Evolutionary conservation across 1,284 basidiomycete species (phyloP).

Genomic region (Cryptococcus depauperatus): DNA sequence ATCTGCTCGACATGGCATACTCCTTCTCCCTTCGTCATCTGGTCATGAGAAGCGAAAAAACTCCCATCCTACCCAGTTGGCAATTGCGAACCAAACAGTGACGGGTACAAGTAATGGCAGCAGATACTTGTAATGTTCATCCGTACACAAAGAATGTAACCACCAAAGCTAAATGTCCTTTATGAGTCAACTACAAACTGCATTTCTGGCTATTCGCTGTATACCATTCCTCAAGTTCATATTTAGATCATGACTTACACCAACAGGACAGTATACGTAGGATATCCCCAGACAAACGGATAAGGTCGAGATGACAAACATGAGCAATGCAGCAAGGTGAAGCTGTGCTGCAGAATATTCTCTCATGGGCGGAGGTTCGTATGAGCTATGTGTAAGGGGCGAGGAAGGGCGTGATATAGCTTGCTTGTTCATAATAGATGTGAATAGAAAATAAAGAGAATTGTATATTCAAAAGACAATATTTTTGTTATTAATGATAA

Average conservation of each 20-base stretch:
- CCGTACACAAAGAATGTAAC: slow-evolving; percentile 39
- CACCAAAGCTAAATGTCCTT: background rate
- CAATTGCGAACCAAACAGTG: slow-evolving; percentile 77
- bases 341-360: slow-evolving; percentile 3
- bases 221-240: too few relatives aligned
- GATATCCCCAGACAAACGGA: slow-evolving; percentile 8
- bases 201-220: too few relatives aligned
- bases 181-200: too few relatives aligned
- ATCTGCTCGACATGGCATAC: too few relatives aligned
- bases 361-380: slow-evolving; percentile 4
- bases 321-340: slow-evolving; percentile 5
- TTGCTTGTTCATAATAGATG: too few relatives aligned
- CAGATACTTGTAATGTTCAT: slow-evolving; percentile 86
- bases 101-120: slow-evolving; percentile 68
- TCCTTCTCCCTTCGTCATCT: background rate
- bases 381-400: too few relatives aligned
- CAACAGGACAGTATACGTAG: slow-evolving; percentile 12
- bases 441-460: too few relatives aligned
- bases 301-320: slow-evolving; percentile 6
- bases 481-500: too few relatives aligned
- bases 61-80: slow-evolving; percentile 95
- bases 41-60: slow-evolving; percentile 72
- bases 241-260: too few relatives aligned
- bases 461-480: too few relatives aligned
- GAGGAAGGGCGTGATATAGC: background rate